These are phyloP conservation scores for Colletotrichum zoysiae DNA, from an alignment of 2,329 filamentous ascomycete genomes.

Conservation along the genomic window DNA sequence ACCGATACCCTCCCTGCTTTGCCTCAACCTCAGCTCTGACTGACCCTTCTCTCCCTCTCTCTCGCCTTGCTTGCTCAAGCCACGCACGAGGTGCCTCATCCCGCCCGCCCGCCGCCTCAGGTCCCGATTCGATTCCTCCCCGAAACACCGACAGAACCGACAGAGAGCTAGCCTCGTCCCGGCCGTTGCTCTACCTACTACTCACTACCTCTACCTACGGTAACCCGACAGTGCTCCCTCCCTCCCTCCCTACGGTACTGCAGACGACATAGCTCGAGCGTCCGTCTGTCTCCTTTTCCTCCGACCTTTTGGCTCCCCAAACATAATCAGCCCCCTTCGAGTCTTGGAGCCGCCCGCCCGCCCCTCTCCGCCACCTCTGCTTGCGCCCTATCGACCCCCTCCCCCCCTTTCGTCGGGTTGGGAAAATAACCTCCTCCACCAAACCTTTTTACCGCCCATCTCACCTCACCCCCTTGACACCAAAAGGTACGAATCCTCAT, in stretches of 20 bases:
- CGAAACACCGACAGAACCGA: too few species aligned
- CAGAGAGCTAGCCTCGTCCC: neutral
- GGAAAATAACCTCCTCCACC: conserved; percentile 9
- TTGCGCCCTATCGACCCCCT: conserved; percentile 13
- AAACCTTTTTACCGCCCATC: neutral
- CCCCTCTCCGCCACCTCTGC: conserved; percentile 24
- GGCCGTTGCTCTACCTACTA: too few species aligned
- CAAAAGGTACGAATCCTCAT: neutral
- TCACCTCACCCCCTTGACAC: conserved; percentile 4
- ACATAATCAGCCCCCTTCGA: neutral
- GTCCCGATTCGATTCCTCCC: neutral
- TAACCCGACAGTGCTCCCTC: too few species aligned
- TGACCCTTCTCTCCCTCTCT: neutral
- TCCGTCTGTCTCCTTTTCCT: conserved; percentile 2
- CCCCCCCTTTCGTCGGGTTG: conserved; percentile 18
- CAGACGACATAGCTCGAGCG: too few species aligned
- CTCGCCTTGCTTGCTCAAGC: conserved; percentile 1
- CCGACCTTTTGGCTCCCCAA: conserved; percentile 1
- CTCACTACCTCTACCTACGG: too few species aligned
- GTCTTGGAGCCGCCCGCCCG: conserved; percentile 3
- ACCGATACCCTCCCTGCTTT: neutral
- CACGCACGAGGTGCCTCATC: conserved; percentile 22
- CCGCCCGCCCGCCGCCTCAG: conserved; percentile 6
- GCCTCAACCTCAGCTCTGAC: neutral
- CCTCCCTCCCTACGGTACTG: too few species aligned